Evolutionary conservation across 2,329 filamentous ascomycete genomes (phyloP).

Genomic region (Ploettnerulaceae sp.): DNA sequence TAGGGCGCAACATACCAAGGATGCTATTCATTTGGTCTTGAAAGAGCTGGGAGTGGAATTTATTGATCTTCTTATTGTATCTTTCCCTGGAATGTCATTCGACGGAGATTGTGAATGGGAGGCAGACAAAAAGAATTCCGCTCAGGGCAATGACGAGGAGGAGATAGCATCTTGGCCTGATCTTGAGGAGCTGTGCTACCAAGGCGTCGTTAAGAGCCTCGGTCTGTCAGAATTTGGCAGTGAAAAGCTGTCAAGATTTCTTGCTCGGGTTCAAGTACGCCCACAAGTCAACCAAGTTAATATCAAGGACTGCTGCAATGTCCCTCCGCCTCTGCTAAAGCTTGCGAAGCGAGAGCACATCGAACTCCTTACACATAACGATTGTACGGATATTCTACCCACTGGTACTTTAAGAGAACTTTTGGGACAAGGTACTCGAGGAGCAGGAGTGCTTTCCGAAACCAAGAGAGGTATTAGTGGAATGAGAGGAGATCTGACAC

Average conservation of each 20-base stretch:
- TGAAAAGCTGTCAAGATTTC: conserved; percentile 72
- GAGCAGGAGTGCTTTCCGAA: conserved; percentile 68
- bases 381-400: conserved; percentile 88
- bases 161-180: conserved; percentile 64
- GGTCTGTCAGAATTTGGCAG: conserved; percentile 90
- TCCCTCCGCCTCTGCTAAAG: conserved; percentile 78
- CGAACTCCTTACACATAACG: conserved; percentile 87
- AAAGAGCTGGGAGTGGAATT: conserved; percentile 70
- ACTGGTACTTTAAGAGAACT: conserved; percentile 80
- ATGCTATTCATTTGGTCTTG: conserved; percentile 75
- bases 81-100: conserved; percentile 89
- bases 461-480: conserved; percentile 44
- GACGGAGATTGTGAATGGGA: conserved; percentile 87
- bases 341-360: conserved; percentile 81
- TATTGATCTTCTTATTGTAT: conserved; percentile 86
- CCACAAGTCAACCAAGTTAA: conserved; percentile 95
- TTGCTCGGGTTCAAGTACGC: conserved; percentile 63
- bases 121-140: conserved; percentile 56
- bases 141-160: conserved; percentile 61
- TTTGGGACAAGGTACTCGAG: conserved; percentile 64
- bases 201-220: conserved; percentile 68
- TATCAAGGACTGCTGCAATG: conserved; percentile 89
- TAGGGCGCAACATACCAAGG: conserved; percentile 65
- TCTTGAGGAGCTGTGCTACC: conserved; percentile 66
- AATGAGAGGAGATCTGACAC: conserved; percentile 71